A percentile compares a stretch with the other conserved stretches of the same genome.
These are phyloP conservation scores for Ophidiomyces ophidiicola DNA, from an alignment of 2,329 filamentous ascomycete genomes.

Conservation along the genomic window DNA sequence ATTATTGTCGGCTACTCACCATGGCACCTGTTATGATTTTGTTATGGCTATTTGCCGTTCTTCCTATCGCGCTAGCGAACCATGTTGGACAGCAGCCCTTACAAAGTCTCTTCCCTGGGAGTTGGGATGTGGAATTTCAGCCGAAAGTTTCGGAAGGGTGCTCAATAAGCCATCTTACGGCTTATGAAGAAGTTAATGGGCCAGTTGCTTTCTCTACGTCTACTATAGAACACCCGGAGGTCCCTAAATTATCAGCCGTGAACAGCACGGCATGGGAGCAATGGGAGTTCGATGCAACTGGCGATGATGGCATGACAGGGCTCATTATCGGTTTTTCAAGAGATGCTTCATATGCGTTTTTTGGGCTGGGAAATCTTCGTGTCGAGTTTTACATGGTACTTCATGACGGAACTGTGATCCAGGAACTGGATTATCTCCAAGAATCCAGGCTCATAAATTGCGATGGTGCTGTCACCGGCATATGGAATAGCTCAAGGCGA, in stretches of 20 bases:
- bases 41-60: neutral
- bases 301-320: conserved; percentile 17
- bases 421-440: conserved; percentile 19
- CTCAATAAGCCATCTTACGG: conserved; percentile 3
- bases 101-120: conserved; percentile 1
- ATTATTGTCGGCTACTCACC: too few relatives aligned
- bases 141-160: neutral
- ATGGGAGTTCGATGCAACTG: conserved; percentile 24
- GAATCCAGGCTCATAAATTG: conserved; percentile 18
- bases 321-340: conserved; percentile 24
- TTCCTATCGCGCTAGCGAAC: neutral
- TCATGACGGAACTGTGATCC: conserved; percentile 17
- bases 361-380: conserved; percentile 22
- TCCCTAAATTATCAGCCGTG: conserved; percentile 18
- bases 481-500: conserved; percentile 12
- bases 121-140: neutral
- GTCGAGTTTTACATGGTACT: conserved; percentile 19
- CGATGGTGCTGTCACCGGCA: conserved; percentile 5
- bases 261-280: conserved; percentile 22
- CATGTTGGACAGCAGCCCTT: neutral
- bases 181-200: conserved; percentile 6
- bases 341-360: conserved; percentile 22
- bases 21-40: neutral
- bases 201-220: conserved; percentile 3
- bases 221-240: conserved; percentile 10